Evolutionary conservation across 345 rosid species (phyloP), one percentile per base, ranked within the genome.

Genomic region (Pistacia vera): DNA sequence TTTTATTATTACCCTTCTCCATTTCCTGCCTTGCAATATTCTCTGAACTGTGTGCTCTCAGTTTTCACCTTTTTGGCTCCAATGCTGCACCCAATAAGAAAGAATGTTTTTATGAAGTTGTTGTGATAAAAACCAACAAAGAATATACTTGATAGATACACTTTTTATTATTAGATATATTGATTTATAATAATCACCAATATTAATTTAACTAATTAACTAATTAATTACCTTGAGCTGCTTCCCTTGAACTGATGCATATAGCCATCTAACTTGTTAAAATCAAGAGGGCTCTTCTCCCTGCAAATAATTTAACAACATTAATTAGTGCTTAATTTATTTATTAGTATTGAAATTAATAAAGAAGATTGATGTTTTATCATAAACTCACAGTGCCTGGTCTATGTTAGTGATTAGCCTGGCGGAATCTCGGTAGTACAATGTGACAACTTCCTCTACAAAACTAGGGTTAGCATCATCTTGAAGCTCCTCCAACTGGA

Each of bases 181-280:
- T 41, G 6, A 41, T 41, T 41, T 41, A 41, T 41, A 38, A 38
- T 38, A 41, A 41, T 41, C 46, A 41, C 8, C 46, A 41, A 5
- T 8, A 41, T 5, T 41, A 7, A 30, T 30, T 41, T 41, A 41
- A 41, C 8, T 41, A 41, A 7, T 4, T 38, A 38, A 38, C 7
- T 70, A 38, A 17, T 17, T 49, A 1, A 11, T 72, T 79, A 91
- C 99, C 98, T 95, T 44, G 94, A 84, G 84, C 96, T 90, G 70
- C 98, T 95, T 82, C 99, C 99, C 79, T 88, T 95, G 85, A 93
- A 95, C 81, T 93, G 99, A 75, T 95, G 98, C 96, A 95, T 95
- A 77, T 72, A 82, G 75, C 75, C 80, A 81, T 95, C 99, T 72
- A 95, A 78, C 72, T 89, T 88, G 68, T 80, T 78, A 64, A 89